A percentile compares a stretch with the other conserved stretches of the same genome.
Evolutionary conservation across 352 stramenopile species (phyloP).

Genomic region (Phytophthora macrochlamydospora): DNA sequence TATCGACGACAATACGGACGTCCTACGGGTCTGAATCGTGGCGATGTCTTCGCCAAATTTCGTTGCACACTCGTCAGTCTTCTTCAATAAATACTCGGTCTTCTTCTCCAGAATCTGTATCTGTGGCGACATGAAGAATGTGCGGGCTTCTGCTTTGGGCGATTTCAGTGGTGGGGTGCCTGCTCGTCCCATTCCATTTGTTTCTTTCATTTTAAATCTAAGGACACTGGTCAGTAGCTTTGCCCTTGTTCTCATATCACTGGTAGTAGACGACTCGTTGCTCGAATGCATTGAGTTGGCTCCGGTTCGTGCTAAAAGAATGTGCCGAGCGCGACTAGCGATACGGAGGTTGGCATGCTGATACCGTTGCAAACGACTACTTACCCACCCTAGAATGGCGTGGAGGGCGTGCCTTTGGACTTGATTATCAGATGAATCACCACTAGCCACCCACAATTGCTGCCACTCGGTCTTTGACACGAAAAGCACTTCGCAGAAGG

Average conservation of each 20-base stretch:
- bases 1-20: slow-evolving; percentile 37
- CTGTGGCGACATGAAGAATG: slow-evolving; percentile 45
- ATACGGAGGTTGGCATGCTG: slow-evolving; percentile 41
- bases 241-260: background rate
- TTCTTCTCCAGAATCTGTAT: slow-evolving; percentile 59
- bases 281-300: background rate
- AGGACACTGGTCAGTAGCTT: background rate
- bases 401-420: slow-evolving; percentile 62
- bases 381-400: slow-evolving; percentile 68
- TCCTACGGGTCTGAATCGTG: slow-evolving; percentile 5
- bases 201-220: slow-evolving; percentile 2
- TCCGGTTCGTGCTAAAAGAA: slow-evolving; percentile 2
- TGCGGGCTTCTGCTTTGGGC: slow-evolving; percentile 15
- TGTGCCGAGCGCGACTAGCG: slow-evolving; percentile 39
- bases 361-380: slow-evolving; percentile 47
- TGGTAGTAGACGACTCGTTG: background rate
- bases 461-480: slow-evolving; percentile 67
- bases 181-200: background rate
- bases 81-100: slow-evolving; percentile 48
- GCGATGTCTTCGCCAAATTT: slow-evolving; percentile 24
- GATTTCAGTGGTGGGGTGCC: background rate
- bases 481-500: slow-evolving; percentile 64
- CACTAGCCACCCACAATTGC: slow-evolving; percentile 48
- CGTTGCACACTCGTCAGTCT: slow-evolving; percentile 43
- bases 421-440: slow-evolving; percentile 43